These are phyloP conservation scores for Aspergillus aculeatus DNA, from an alignment of 2,329 filamentous ascomycete genomes.

Conservation along the genomic window DNA sequence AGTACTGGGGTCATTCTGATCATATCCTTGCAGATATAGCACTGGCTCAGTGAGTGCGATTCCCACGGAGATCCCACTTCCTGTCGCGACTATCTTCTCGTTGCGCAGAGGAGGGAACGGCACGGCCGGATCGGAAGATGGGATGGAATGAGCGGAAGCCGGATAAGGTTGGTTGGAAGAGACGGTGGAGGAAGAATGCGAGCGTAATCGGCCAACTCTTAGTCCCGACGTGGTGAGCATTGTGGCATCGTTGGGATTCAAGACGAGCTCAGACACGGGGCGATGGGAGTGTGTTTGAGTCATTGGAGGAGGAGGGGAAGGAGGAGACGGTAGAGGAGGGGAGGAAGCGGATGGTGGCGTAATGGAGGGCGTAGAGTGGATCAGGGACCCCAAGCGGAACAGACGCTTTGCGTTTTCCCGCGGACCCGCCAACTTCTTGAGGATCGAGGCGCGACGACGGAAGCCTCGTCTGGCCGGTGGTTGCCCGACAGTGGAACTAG, in stretches of 20 bases:
- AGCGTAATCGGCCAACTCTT: slow-evolving; percentile 25
- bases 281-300: slow-evolving; percentile 27
- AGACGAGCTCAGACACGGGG: slow-evolving; percentile 37
- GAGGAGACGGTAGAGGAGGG: slow-evolving; percentile 20
- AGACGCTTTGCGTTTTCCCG: slow-evolving; percentile 49
- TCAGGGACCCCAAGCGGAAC: slow-evolving; percentile 41
- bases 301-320: slow-evolving; percentile 20
- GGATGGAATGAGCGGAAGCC: slow-evolving; percentile 20
- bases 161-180: slow-evolving; percentile 24
- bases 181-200: slow-evolving; percentile 29
- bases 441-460: slow-evolving; percentile 28
- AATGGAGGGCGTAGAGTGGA: slow-evolving; percentile 17
- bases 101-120: slow-evolving; percentile 40
- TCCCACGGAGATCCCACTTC: slow-evolving; percentile 48
- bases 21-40: slow-evolving; percentile 50
- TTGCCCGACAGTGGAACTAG: slow-evolving; percentile 21
- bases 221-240: slow-evolving; percentile 28
- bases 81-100: slow-evolving; percentile 50
- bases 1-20: slow-evolving; percentile 52
- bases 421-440: slow-evolving; percentile 46
- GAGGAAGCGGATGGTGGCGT: slow-evolving; percentile 25
- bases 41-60: slow-evolving; percentile 50
- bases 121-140: slow-evolving; percentile 27
- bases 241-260: slow-evolving; percentile 34
- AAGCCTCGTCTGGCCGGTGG: slow-evolving; percentile 26